phyloP scores from a whole-genome alignment of 1,139 yeast species.

The Saccharomyces pastorianus region DNA sequence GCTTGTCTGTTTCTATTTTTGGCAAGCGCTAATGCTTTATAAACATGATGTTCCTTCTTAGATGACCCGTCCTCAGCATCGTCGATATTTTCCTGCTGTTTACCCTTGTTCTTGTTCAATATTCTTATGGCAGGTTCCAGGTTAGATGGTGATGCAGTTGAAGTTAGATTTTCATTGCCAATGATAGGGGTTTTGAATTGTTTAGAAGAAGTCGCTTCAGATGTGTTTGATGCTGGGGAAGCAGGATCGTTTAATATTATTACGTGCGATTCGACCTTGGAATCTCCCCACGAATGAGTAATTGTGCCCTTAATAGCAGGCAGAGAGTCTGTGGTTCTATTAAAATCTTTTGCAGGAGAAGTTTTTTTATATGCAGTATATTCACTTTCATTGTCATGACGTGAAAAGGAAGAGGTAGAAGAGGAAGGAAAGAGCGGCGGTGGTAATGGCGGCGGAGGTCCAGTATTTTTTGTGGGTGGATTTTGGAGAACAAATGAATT shows the following conservation, averaged over 20 bases:
- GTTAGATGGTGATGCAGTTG: conserved; percentile 6
- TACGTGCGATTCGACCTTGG: conserved; percentile 17
- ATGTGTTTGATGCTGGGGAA: neutral
- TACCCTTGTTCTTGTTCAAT: neutral
- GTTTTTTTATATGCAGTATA: neutral
- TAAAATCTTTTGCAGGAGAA: neutral
- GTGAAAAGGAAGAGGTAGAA: neutral
- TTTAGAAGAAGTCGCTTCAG: conserved; percentile 6
- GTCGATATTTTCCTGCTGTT: neutral
- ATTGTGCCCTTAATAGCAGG: conserved; percentile 36
- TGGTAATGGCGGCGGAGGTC: neutral
- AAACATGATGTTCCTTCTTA: conserved; percentile 10
- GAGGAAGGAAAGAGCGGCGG: conserved; percentile 1
- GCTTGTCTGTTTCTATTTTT: conserved; percentile 25
- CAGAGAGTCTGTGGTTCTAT: conserved; percentile 6
- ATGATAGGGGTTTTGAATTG: neutral
- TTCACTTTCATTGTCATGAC: neutral
- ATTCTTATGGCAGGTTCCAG: conserved; percentile 12
- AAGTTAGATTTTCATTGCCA: conserved; percentile 2
- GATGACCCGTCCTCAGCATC: neutral
- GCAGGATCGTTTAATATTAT: conserved; percentile 21
- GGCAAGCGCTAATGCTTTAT: conserved; percentile 8
- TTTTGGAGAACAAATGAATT: conserved; percentile 2
- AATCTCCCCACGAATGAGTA: conserved; percentile 36
- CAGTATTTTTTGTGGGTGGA: conserved; percentile 4